Percentiles rank a stretch among this genome's conserved stretches.
These are phyloP conservation scores for Boletellus emodensis DNA, from an alignment of 768 basidiomycete genomes.

Conservation along the genomic window DNA sequence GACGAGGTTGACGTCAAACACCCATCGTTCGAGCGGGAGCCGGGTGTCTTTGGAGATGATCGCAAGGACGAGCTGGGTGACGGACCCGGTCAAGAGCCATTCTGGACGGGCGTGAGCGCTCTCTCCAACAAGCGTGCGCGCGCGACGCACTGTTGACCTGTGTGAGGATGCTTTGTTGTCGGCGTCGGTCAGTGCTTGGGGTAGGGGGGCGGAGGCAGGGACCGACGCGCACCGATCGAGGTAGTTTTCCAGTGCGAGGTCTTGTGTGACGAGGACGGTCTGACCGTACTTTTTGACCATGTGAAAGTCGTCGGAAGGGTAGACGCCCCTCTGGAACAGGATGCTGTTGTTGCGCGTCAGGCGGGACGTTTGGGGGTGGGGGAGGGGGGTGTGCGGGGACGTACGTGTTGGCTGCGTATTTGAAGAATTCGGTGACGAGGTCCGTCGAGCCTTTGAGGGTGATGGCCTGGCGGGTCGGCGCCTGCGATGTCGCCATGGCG, in stretches of 20 bases:
- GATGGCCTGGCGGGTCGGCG: slow-evolving; percentile 66
- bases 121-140: background rate
- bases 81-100: slow-evolving; percentile 90
- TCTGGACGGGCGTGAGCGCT: slow-evolving; percentile 44
- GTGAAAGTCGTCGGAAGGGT: slow-evolving; percentile 97
- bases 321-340: slow-evolving; percentile 93
- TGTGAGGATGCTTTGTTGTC: slow-evolving; percentile 62
- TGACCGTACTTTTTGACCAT: slow-evolving; percentile 99
- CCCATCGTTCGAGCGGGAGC: slow-evolving; percentile 93
- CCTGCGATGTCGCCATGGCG: slow-evolving; percentile 44
- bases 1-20: slow-evolving; percentile 90
- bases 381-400: slow-evolving; percentile 28
- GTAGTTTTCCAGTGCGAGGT: slow-evolving; percentile 90
- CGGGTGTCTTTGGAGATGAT: slow-evolving; percentile 95
- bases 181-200: background rate
- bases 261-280: slow-evolving; percentile 91
- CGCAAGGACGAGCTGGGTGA: slow-evolving; percentile 91
- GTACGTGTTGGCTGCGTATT: slow-evolving; percentile 96
- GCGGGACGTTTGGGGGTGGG: background rate
- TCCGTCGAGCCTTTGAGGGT: slow-evolving; percentile 93
- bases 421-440: slow-evolving; percentile 98
- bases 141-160: slow-evolving; percentile 81
- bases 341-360: slow-evolving; percentile 50
- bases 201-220: background rate
- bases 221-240: slow-evolving; percentile 64